Conservation (phyloP, 495 filamentous ascomycete species). For the Jackrogersella multiformis region DNA sequence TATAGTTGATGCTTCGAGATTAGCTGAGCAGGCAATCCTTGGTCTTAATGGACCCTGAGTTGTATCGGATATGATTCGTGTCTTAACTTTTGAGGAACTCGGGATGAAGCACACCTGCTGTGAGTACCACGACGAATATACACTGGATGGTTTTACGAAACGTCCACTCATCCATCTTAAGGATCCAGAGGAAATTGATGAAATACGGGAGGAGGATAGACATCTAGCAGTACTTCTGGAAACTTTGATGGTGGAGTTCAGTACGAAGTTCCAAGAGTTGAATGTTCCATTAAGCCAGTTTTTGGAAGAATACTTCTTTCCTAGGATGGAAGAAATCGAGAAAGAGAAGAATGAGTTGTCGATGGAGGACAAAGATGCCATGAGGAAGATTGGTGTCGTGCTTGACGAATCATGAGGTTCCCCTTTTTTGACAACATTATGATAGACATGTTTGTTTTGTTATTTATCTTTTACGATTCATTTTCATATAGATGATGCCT, state of each 20-base stretch:
- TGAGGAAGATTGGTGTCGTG: slow-evolving; percentile 21
- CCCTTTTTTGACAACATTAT: too few relatives aligned
- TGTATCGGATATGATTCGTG: background rate
- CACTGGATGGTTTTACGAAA: background rate
- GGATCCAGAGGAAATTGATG: slow-evolving; percentile 18
- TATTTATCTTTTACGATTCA: too few relatives aligned
- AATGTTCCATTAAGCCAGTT: background rate
- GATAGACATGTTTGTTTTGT: too few relatives aligned
- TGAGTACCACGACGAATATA: background rate
- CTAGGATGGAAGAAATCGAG: slow-evolving; percentile 14
- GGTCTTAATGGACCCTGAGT: background rate
- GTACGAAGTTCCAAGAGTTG: slow-evolving; percentile 4
- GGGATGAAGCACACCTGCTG: slow-evolving; percentile 29
- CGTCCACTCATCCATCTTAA: background rate
- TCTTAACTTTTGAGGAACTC: slow-evolving; percentile 4
- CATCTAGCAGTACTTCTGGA: slow-evolving; percentile 9
- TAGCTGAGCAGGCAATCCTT: too few relatives aligned
- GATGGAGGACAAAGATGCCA: background rate
- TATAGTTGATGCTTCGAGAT: too few relatives aligned
- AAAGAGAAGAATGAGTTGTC: slow-evolving; percentile 4
- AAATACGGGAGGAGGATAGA: slow-evolving; percentile 28
- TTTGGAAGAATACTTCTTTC: slow-evolving; percentile 1
- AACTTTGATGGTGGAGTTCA: slow-evolving; percentile 21
- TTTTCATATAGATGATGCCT: background rate
- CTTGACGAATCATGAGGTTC: slow-evolving; percentile 13